Base-by-base conservation (phyloP, 2,329 filamentous ascomycete species). In the Pseudophaeomoniella oleicola region DNA sequence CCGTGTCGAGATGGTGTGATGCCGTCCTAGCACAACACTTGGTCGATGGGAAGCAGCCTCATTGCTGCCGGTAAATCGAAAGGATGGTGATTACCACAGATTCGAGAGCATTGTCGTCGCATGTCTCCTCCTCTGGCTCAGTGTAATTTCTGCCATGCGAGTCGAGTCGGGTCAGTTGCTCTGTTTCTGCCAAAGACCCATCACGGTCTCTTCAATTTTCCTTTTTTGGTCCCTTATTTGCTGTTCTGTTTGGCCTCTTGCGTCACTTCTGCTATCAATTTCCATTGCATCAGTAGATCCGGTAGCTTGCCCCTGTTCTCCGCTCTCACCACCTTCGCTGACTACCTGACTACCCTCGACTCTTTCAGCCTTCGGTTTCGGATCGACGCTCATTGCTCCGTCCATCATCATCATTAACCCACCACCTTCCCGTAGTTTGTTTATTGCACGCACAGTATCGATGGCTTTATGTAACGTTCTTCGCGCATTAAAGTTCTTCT, bases 401-500 rank as follows among this genome's bases (percentile, higher is more conserved):
- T 78, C 72, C 70, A 74, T 73, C 65, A 76, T 73, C 5, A 39
- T 32, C 47, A 49, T 49, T 29, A 72, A 63, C 9, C 68, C 69
- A 18, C 70, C 69, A 17, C 72, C 73, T 30, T 75, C 73, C 42
- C 75, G 62, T 11, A 79, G 57, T 53, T 79, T 77, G 50, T 79
- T 79, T 53, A 79, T 79, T 2, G 75, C 75, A 16, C 75, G 64
- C 19, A 79, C 75, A 1, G 75, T 78, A 52, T 79, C 75, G 46
- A 79, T 79, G 12, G 75, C 75, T 39, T 75, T 75, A 54, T 79
- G 75, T 22, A 79, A 59, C 10, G 74, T 78, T 30, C 74, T 60
- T 2, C 75, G 59, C 2, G 75, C 75, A 44, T 79, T 79, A 63
- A 79, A 79, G 51, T 79, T 79, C 65, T 78, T 78, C 65, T 78